Percentiles rank a stretch among this genome's conserved stretches.
Evolutionary conservation across 768 basidiomycete genomes (phyloP).

Genomic region (Suillus spraguei): DNA sequence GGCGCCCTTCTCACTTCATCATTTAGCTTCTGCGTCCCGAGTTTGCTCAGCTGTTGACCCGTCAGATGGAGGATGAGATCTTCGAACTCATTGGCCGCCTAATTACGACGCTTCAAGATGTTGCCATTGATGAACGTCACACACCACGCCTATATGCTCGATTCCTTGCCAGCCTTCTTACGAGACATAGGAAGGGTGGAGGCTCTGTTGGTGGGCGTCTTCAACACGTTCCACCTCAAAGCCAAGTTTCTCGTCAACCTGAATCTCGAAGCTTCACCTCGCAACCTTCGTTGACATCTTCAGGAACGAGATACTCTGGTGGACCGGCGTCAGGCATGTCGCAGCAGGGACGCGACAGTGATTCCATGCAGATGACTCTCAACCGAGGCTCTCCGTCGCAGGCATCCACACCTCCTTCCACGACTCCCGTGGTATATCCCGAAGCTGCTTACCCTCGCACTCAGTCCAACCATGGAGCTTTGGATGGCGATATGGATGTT

Average conservation of each 20-base stretch:
- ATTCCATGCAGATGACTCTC: constrained; percentile 36
- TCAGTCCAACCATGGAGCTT: constrained; percentile 25
- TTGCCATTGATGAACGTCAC: constrained; percentile 82
- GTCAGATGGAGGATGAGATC: constrained; percentile 65
- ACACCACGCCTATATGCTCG: constrained; percentile 80
- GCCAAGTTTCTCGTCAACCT: constrained; percentile 27
- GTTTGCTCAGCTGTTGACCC: constrained; percentile 61
- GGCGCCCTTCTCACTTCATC: constrained; percentile 1
- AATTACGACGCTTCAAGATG: constrained; percentile 70
- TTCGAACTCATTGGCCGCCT: constrained; percentile 72
- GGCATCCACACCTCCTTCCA: constrained; percentile 2
- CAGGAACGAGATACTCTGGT: constrained; percentile 23
- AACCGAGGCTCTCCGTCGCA: background rate
- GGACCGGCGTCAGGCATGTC: constrained; percentile 17
- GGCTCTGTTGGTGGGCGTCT: constrained; percentile 52
- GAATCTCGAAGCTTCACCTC: constrained; percentile 18
- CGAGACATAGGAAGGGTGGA: constrained; percentile 69
- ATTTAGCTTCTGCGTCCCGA: constrained; percentile 71
- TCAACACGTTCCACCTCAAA: constrained; percentile 52
- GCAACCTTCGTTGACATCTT: constrained; percentile 35
- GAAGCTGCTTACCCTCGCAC: constrained; percentile 49
- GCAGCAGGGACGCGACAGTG: constrained; percentile 22
- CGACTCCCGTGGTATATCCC: background rate
- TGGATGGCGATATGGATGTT: constrained; percentile 18
- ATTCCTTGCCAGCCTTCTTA: constrained; percentile 73